A percentile compares a stretch with the other conserved stretches of the same genome.
These are phyloP conservation scores for Leishmania amazonensis DNA, from an alignment of 208 protist genomes.

Conservation along the genomic window DNA sequence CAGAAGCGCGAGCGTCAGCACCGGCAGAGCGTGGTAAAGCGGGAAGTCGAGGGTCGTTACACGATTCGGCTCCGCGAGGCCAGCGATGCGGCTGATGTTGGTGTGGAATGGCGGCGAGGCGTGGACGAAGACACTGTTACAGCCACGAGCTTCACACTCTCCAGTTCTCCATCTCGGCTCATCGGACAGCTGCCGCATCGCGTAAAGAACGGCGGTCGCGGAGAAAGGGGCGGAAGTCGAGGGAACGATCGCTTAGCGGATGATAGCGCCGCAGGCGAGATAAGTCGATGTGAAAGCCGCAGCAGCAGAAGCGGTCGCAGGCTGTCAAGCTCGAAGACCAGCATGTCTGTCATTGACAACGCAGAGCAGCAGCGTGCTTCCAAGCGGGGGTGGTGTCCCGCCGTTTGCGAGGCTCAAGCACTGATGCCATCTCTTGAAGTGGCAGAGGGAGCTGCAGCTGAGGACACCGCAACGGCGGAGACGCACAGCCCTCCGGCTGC, in stretches of 20 bases:
- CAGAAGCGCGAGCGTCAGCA: slow-evolving; percentile 18
- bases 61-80: slow-evolving; percentile 15
- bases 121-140: background rate
- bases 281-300: background rate
- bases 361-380: background rate
- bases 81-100: slow-evolving; percentile 10
- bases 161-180: background rate
- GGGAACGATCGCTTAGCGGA: background rate
- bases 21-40: background rate
- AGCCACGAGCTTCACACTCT: slow-evolving; percentile 9
- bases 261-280: background rate
- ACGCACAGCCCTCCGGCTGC: background rate
- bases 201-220: background rate
- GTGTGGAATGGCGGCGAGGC: background rate
- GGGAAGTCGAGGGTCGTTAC: slow-evolving; percentile 20
- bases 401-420: background rate
- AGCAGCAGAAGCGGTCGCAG: background rate
- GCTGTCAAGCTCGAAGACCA: background rate
- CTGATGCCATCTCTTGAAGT: background rate
- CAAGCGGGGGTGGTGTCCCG: background rate
- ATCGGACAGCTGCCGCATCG: background rate
- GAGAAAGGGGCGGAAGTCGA: background rate
- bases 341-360: background rate
- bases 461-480: background rate
- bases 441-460: background rate